phyloP scores from a whole-genome alignment of 345 rosid genomes.

The Litchi chinensis region DNA sequence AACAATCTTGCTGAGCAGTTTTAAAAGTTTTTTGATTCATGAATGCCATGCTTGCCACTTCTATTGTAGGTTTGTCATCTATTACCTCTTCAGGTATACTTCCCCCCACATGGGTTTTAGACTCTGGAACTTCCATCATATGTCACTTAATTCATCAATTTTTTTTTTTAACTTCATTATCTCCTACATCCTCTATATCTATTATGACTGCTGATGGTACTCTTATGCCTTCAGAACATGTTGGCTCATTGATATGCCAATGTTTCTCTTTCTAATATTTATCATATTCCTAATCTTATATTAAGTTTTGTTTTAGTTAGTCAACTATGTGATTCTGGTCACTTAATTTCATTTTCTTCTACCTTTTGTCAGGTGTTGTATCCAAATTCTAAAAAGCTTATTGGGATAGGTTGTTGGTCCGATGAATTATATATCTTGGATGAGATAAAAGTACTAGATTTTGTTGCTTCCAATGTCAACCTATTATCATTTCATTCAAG shows the following conservation, averaged over 20 bases:
- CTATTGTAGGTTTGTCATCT: neutral
- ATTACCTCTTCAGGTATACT: neutral
- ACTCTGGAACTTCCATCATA: constrained; percentile 1
- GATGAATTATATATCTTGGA: too few relatives aligned
- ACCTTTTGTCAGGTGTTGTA: neutral
- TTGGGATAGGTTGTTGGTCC: neutral
- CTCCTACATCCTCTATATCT: neutral
- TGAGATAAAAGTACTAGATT: too few relatives aligned
- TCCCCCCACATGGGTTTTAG: neutral
- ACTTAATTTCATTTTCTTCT: neutral
- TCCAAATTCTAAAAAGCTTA: neutral
- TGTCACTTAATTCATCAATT: neutral
- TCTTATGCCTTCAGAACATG: neutral
- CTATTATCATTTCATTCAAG: neutral
- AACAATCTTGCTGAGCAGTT: too few relatives aligned
- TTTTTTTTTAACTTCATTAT: neutral
- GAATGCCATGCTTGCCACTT: neutral
- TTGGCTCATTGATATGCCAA: neutral
- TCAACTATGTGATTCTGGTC: neutral
- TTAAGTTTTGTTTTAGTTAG: neutral
- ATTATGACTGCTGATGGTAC: constrained; percentile 3
- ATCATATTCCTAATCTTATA: neutral
- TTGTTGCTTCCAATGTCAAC: neutral
- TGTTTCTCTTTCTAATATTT: neutral
- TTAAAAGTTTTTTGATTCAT: neutral